These are phyloP conservation scores for Delonix regia DNA, from an alignment of 306 rosid species.

Conservation along the genomic window DNA sequence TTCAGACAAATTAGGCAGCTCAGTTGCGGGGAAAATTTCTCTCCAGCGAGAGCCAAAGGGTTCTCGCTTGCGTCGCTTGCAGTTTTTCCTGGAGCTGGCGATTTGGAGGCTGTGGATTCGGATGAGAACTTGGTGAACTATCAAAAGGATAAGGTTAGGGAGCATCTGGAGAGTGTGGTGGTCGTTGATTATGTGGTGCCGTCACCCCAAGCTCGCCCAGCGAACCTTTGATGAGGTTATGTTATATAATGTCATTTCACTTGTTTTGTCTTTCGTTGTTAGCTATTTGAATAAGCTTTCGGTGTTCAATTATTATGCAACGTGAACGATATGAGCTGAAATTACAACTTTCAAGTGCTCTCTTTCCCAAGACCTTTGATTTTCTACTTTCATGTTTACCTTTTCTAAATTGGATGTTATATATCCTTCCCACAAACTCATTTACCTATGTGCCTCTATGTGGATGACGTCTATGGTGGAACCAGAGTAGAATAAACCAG, in stretches of 20 bases:
- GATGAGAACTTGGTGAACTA: slow-evolving; percentile 48
- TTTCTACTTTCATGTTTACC: not conserved
- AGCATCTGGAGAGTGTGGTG: slow-evolving; percentile 58
- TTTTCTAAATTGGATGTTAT: not conserved
- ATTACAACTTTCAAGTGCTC: not conserved
- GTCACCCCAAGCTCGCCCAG: slow-evolving; percentile 47
- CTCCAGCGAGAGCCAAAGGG: slow-evolving; percentile 90
- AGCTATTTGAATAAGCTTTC: not conserved
- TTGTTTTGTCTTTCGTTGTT: not conserved
- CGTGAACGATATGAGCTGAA: not conserved
- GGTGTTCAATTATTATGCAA: not conserved
- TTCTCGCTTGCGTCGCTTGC: slow-evolving; percentile 78
- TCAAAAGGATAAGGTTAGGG: slow-evolving; percentile 80
- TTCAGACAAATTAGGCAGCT: slow-evolving; percentile 59
- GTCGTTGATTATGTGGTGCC: slow-evolving; percentile 71
- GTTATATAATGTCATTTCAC: not conserved
- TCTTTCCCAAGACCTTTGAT: not conserved
- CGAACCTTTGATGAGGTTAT: slow-evolving; percentile 61
- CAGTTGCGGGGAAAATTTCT: slow-evolving; percentile 73
- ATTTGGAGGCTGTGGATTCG: slow-evolving; percentile 61
- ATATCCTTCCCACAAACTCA: not conserved
- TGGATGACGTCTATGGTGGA: not conserved
- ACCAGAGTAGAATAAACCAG: not conserved
- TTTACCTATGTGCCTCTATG: not conserved
- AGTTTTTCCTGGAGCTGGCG: slow-evolving; percentile 49